Percentiles rank a stretch among this genome's conserved stretches.
These are phyloP conservation scores for Parachaetomium inaequale DNA, from an alignment of 495 filamentous ascomycete genomes.

Conservation along the genomic window DNA sequence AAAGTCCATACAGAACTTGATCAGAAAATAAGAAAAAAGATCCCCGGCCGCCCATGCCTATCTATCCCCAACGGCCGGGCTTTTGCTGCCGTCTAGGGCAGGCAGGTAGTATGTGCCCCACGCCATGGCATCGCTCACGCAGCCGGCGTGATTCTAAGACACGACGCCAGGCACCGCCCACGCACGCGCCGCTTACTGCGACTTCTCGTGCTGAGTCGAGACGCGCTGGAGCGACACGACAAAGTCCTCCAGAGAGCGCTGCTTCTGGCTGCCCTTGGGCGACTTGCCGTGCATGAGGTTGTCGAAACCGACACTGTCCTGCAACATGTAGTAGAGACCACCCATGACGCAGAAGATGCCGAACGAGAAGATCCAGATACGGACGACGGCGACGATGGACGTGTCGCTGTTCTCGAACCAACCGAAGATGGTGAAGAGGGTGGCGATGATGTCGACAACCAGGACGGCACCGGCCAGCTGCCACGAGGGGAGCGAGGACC, in stretches of 20 bases:
- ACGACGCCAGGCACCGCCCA: slow-evolving; percentile 2
- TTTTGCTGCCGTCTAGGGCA: slow-evolving; percentile 11
- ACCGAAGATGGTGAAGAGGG: slow-evolving; percentile 78
- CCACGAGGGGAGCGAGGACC: slow-evolving; percentile 79
- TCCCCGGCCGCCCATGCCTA: slow-evolving; percentile 20
- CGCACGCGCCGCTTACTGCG: slow-evolving; percentile 46
- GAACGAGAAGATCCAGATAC: slow-evolving; percentile 87
- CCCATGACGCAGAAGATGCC: slow-evolving; percentile 64
- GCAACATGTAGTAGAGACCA: slow-evolving; percentile 69
- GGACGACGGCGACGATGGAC: slow-evolving; percentile 72
- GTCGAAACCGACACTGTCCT: slow-evolving; percentile 73
- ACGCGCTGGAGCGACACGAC: slow-evolving; percentile 81
- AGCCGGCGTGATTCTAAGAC: neutral
- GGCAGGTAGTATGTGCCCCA: slow-evolving; percentile 1
- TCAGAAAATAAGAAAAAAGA: slow-evolving; percentile 40
- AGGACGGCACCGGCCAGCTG: slow-evolving; percentile 73
- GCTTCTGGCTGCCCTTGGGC: slow-evolving; percentile 67
- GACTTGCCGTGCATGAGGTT: slow-evolving; percentile 90
- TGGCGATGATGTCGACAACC: slow-evolving; percentile 75
- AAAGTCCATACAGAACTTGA: slow-evolving; percentile 28
- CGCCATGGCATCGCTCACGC: slow-evolving; percentile 6
- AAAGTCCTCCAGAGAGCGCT: slow-evolving; percentile 80
- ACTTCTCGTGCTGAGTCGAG: slow-evolving; percentile 79
- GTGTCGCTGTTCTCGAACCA: slow-evolving; percentile 60
- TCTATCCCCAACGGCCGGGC: slow-evolving; percentile 20